Percentiles rank a stretch among this genome's conserved stretches.
These are phyloP conservation scores for Geotrichum candidum DNA, from an alignment of 1,139 yeast species.

Conservation along the genomic window DNA sequence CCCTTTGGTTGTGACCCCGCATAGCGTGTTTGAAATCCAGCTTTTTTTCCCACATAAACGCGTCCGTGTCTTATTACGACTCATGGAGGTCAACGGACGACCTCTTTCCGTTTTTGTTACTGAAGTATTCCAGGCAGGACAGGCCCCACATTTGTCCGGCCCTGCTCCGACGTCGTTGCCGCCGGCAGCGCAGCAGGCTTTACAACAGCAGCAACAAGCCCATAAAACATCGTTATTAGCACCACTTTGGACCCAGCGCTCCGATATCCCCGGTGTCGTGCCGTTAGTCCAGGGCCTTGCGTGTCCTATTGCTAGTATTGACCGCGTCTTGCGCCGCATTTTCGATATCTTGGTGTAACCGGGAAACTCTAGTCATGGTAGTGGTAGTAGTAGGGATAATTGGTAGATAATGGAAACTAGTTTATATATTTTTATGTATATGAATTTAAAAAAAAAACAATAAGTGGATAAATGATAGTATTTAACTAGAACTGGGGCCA, in stretches of 20 bases:
- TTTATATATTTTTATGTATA: background rate
- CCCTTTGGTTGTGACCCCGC: constrained; percentile 16
- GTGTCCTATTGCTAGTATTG: constrained; percentile 24
- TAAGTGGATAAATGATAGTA: no score
- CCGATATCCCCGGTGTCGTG: constrained; percentile 23
- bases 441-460: background rate
- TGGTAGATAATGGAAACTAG: background rate
- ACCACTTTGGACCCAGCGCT: constrained; percentile 19
- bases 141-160: constrained; percentile 2
- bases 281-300: constrained; percentile 30
- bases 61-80: constrained; percentile 9
- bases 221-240: background rate
- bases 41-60: constrained; percentile 9
- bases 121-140: constrained; percentile 7
- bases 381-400: background rate
- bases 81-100: constrained; percentile 15
- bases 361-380: background rate
- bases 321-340: constrained; percentile 18
- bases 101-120: constrained; percentile 15
- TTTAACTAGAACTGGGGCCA: no score
- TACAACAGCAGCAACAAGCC: constrained; percentile 1
- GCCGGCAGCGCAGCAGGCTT: background rate
- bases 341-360: constrained; percentile 6
- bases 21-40: constrained; percentile 12
- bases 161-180: constrained; percentile 3